Evolutionary conservation across 2,329 filamentous ascomycete species (phyloP).

Genomic region (Diatrype stigma): DNA sequence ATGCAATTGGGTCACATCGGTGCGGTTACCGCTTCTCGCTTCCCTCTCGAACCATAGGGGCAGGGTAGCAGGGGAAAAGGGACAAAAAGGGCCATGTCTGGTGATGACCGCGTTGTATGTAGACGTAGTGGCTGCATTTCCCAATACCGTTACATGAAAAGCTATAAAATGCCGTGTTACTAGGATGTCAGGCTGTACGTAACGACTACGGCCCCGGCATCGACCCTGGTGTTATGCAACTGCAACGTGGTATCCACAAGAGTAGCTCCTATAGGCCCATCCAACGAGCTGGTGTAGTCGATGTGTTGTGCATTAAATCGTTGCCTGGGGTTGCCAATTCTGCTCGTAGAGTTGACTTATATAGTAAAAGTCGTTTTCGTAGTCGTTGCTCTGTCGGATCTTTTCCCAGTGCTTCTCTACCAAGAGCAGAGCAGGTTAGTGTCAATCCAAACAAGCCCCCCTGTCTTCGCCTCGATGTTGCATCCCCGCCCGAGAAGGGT

Average conservation of each 20-base stretch:
- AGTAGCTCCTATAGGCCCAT: background rate
- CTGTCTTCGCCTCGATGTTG: background rate
- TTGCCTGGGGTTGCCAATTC: slow-evolving; percentile 46
- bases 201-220: background rate
- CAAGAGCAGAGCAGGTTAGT: slow-evolving; percentile 14
- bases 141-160: background rate
- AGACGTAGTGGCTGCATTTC: background rate
- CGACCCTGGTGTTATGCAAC: background rate
- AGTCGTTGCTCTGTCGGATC: slow-evolving; percentile 38
- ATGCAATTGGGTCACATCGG: background rate
- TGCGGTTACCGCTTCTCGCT: background rate
- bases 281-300: background rate
- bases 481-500: too few relatives aligned
- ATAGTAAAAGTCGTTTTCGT: slow-evolving; percentile 56
- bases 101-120: background rate
- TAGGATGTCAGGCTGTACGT: background rate
- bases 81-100: background rate
- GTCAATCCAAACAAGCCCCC: background rate
- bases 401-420: slow-evolving; percentile 42
- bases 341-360: slow-evolving; percentile 56
- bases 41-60: background rate
- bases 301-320: slow-evolving; percentile 26
- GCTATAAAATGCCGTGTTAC: background rate
- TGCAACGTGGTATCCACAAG: background rate
- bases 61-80: too few relatives aligned